Conservation (phyloP, 441 rosid species). For the Populus hybrid region DNA sequence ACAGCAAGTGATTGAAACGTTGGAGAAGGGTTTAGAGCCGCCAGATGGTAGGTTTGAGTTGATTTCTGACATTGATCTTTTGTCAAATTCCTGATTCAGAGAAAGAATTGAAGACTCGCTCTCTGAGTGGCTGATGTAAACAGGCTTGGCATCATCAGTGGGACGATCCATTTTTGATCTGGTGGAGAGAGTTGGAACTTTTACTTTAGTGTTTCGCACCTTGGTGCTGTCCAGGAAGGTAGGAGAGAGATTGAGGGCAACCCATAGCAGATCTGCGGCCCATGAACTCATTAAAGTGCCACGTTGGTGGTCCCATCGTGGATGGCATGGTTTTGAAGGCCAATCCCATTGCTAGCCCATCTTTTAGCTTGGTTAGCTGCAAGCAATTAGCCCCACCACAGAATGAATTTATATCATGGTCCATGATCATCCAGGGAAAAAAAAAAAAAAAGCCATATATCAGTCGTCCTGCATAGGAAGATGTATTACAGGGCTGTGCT, state of each 20-base stretch:
- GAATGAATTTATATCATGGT: too few species aligned
- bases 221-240: conserved; percentile 62
- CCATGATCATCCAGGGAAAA: too few species aligned
- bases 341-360: neutral
- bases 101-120: conserved; percentile 66
- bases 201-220: conserved; percentile 70
- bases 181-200: conserved; percentile 54
- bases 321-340: neutral
- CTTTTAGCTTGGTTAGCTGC: neutral
- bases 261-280: neutral
- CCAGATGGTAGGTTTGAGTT: conserved; percentile 45
- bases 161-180: conserved; percentile 28
- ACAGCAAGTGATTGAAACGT: conserved; percentile 74
- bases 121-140: conserved; percentile 39
- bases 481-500: neutral
- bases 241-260: neutral
- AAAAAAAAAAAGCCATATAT: too few species aligned
- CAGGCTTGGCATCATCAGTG: neutral
- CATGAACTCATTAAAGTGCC: neutral
- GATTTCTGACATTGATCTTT: conserved; percentile 59
- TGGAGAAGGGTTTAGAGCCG: conserved; percentile 69
- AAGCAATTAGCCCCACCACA: neutral
- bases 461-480: too few species aligned
- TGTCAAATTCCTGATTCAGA: conserved; percentile 58
- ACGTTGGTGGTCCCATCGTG: neutral